Evolutionary conservation across 352 stramenopile species (phyloP), one percentile per base, ranked within the genome.

Genomic region (Phytophthora quininea): DNA sequence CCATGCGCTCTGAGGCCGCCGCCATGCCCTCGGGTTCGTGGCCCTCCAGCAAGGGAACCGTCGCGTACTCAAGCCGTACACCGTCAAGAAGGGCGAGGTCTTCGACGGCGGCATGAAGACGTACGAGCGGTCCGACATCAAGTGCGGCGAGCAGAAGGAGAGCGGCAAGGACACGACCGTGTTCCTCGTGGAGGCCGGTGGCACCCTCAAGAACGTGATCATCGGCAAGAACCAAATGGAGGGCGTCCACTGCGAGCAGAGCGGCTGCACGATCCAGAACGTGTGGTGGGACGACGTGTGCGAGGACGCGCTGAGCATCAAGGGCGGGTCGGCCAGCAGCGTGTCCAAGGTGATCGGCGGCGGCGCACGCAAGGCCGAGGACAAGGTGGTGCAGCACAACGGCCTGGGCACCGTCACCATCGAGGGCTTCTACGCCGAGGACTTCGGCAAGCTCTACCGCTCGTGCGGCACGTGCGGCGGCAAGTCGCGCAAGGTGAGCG

Each of bases 1-100:
- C 35, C 31, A 58, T 58, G 51, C 51, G 51, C 32, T 58, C 51
- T 10, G 51, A 58, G 32, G 51, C 51, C 12, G 51, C 51, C 29
- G 29, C 51, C 29, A 58, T 58, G 51, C 51, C 51, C 11, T 11
- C 31, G 8, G 51, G 51, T 15, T 46, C 51, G 29, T 58, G 51
- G 51, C 51, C 51, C 51, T 42, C 51, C 29, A 58, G 51, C 51
- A 58, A 58, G 32, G 51, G 43, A 3, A 49, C 43, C 3, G 43
- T 49, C 43, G 43, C 43, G 14, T 49, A 49, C 43, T 27, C 43
- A 30, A 27, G 43, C 43, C 43, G 43, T 49, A 49, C 43, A 24
- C 19, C 12, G 43, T 49, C 43, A 49, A 49, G 43, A 49, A 49
- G 43, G 43, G 43, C 43, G 19, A n/a, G 43, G 43, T 49, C 14